phyloP scores from a whole-genome alignment of 1,284 basidiomycete genomes.

The Apiotrichum mycotoxinovorans region DNA sequence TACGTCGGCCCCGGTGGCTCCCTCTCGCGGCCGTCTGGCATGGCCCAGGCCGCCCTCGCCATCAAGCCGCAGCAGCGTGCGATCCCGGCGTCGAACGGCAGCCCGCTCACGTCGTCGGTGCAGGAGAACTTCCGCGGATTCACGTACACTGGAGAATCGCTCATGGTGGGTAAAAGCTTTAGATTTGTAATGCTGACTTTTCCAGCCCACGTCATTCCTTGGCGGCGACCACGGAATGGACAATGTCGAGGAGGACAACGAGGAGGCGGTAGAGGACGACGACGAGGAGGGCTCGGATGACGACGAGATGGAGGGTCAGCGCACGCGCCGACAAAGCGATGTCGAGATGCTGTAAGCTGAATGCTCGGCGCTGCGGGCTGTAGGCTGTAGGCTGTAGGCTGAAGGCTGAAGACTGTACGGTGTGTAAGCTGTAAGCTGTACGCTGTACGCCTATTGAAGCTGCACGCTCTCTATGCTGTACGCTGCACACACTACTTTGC shows the following conservation, averaged over 20 bases:
- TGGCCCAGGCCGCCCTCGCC: slow-evolving; percentile 37
- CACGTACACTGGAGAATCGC: slow-evolving; percentile 81
- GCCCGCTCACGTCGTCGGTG: slow-evolving; percentile 77
- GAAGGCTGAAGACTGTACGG: not conserved
- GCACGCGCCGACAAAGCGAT: slow-evolving; percentile 46
- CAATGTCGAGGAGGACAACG: slow-evolving; percentile 42
- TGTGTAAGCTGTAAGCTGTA: too few relatives aligned
- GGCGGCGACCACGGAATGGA: slow-evolving; percentile 44
- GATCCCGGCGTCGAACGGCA: slow-evolving; percentile 47
- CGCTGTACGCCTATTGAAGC: too few relatives aligned
- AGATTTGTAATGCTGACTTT: too few relatives aligned
- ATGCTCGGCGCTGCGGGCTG: too few relatives aligned
- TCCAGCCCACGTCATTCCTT: slow-evolving; percentile 51
- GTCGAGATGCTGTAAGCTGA: slow-evolving; percentile 47
- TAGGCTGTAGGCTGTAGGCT: not conserved
- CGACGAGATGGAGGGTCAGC: slow-evolving; percentile 41
- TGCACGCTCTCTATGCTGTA: too few relatives aligned
- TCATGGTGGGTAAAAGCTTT: slow-evolving; percentile 48
- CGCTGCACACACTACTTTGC: too few relatives aligned
- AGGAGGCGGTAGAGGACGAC: slow-evolving; percentile 43
- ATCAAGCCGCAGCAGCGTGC: slow-evolving; percentile 41
- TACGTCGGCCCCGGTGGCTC: slow-evolving; percentile 49
- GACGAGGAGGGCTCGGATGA: slow-evolving; percentile 47
- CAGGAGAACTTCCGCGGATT: slow-evolving; percentile 93
- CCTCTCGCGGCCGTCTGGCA: slow-evolving; percentile 31